Percentiles rank a stretch among this genome's conserved stretches.
These are phyloP conservation scores for Ophiostoma ulmi DNA, from an alignment of 2,329 filamentous ascomycete species.

Conservation along the genomic window DNA sequence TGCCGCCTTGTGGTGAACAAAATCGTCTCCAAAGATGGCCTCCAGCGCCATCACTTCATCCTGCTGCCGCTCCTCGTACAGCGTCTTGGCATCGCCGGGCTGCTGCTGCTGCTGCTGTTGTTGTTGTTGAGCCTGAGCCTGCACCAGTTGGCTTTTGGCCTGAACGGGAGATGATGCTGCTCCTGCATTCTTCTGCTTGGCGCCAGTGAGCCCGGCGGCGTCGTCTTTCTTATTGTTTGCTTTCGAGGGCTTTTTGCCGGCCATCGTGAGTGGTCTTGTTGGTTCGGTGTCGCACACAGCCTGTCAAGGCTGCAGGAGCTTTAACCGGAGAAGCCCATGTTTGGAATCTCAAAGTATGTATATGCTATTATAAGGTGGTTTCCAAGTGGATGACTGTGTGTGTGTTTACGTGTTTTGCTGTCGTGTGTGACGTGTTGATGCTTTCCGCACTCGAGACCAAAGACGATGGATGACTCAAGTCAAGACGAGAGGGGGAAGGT, in stretches of 20 bases:
- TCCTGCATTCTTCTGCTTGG: constrained; percentile 35
- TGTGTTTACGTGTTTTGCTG: not conserved
- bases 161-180: not conserved
- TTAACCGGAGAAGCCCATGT: constrained; percentile 45
- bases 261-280: constrained; percentile 40
- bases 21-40: constrained; percentile 88
- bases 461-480: constrained; percentile 22
- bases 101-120: constrained; percentile 23
- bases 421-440: constrained; percentile 19
- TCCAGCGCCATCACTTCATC: constrained; percentile 81
- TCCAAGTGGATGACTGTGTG: not conserved
- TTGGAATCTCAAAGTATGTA: not conserved
- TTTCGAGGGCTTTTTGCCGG: constrained; percentile 49
- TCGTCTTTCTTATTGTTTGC: constrained; percentile 34
- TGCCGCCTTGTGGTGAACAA: constrained; percentile 64
- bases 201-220: constrained; percentile 49
- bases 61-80: constrained; percentile 80
- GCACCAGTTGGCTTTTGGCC: constrained; percentile 9
- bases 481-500: not conserved
- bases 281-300: constrained; percentile 45
- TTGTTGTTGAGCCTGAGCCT: constrained; percentile 6
- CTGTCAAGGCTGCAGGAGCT: constrained; percentile 44
- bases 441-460: not conserved
- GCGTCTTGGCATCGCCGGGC: constrained; percentile 42
- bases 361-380: not conserved